A percentile compares a stretch with the other conserved stretches of the same genome.
These are phyloP conservation scores for Gossypium ekmanianum DNA, from an alignment of 345 rosid genomes.

Conservation along the genomic window DNA sequence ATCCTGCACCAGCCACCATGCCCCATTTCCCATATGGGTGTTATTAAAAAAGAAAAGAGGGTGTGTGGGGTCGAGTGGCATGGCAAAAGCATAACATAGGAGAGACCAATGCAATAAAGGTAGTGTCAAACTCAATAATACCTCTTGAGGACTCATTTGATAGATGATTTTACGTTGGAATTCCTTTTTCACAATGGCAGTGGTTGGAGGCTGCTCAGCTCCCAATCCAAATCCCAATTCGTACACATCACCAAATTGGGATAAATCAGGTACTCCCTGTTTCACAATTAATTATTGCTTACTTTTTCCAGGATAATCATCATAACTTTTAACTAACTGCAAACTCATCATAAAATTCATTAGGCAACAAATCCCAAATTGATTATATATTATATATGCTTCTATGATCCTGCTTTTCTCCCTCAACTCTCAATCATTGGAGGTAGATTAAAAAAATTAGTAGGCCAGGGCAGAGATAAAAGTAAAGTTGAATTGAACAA, in stretches of 20 bases:
- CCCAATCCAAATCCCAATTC: constrained; percentile 71
- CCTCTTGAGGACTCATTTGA: constrained; percentile 74
- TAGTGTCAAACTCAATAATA: constrained; percentile 18
- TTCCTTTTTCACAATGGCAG: constrained; percentile 52
- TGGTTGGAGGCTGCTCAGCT: constrained; percentile 65
- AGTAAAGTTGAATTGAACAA: not conserved
- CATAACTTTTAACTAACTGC: not conserved
- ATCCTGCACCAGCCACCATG: constrained; percentile 40
- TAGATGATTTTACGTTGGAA: constrained; percentile 55
- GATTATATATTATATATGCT: not conserved
- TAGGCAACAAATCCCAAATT: not conserved
- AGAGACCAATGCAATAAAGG: not conserved
- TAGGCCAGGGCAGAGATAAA: not conserved
- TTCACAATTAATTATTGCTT: constrained; percentile 8
- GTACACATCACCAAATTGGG: constrained; percentile 63
- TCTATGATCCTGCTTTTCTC: not conserved
- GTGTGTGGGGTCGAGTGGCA: constrained; percentile 10
- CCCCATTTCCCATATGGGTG: not conserved
- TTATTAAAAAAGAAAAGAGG: not conserved
- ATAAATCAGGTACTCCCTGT: constrained; percentile 82
- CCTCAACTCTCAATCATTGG: not conserved
- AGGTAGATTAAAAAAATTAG: not conserved
- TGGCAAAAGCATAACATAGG: not conserved
- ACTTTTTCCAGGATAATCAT: not conserved
- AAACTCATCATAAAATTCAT: not conserved